Evolutionary conservation across 169 alveolate genomes (phyloP).

Genomic region (Cryptosporidium xiaoi): DNA sequence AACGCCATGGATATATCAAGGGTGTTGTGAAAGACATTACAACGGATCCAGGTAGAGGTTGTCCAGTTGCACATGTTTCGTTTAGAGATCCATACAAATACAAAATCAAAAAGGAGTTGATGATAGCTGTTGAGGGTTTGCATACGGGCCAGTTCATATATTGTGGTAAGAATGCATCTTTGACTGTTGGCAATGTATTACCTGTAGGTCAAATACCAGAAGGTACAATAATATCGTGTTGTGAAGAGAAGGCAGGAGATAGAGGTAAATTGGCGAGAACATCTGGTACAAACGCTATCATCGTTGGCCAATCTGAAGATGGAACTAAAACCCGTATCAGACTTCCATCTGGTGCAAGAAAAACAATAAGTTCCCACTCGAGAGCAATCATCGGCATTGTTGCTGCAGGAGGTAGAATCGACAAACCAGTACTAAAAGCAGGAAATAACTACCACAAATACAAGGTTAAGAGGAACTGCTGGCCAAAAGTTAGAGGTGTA

Average conservation of each 20-base stretch:
- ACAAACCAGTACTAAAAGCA: slow-evolving; percentile 99
- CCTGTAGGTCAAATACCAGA: slow-evolving; percentile 98
- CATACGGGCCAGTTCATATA: slow-evolving; percentile 98
- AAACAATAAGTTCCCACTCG: slow-evolving; percentile 88
- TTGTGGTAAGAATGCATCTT: slow-evolving; percentile 96
- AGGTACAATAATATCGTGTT: slow-evolving; percentile 96
- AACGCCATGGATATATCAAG: slow-evolving; percentile 91
- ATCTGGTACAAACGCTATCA: slow-evolving; percentile 96
- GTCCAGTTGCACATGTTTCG: slow-evolving; percentile 95
- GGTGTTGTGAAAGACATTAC: slow-evolving; percentile 97
- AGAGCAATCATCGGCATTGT: slow-evolving; percentile 98
- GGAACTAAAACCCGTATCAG: slow-evolving; percentile 96
- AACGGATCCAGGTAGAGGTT: slow-evolving; percentile 99
- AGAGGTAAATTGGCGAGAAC: slow-evolving; percentile 98
- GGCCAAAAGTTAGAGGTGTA: slow-evolving; percentile 99
- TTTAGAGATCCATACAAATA: slow-evolving; percentile 98
- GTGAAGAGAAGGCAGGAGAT: slow-evolving; percentile 97
- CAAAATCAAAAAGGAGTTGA: slow-evolving; percentile 93
- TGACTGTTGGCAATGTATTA: slow-evolving; percentile 96
- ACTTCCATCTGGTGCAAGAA: slow-evolving; percentile 98
- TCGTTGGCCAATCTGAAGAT: slow-evolving; percentile 93
- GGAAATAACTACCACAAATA: slow-evolving; percentile 97
- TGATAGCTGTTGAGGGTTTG: slow-evolving; percentile 99
- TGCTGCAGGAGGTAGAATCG: slow-evolving; percentile 99
- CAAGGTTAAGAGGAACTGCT: slow-evolving; percentile 98